Evolutionary conservation across 2,329 filamentous ascomycete species (phyloP).

Genomic region (Beauveria sp.): DNA sequence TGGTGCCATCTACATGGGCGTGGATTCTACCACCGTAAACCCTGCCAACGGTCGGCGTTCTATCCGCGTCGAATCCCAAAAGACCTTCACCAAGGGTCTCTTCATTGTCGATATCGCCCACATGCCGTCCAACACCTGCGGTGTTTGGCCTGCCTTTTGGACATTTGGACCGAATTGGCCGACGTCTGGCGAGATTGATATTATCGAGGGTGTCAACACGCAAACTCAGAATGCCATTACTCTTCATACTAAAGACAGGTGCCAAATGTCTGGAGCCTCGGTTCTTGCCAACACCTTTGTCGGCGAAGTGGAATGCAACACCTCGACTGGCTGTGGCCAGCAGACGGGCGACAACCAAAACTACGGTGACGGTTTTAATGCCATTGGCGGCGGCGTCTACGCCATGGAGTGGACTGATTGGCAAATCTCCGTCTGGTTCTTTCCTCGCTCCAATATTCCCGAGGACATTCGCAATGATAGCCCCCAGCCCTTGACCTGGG

Average conservation of each 20-base stretch:
- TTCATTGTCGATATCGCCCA: conserved; percentile 67
- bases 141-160: conserved; percentile 71
- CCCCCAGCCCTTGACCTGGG: conserved; percentile 64
- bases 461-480: conserved; percentile 49
- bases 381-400: conserved; percentile 60
- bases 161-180: conserved; percentile 65
- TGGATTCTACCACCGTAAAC: conserved; percentile 53
- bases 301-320: conserved; percentile 49
- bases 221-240: conserved; percentile 54
- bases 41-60: conserved; percentile 56
- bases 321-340: conserved; percentile 53
- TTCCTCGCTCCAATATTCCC: conserved; percentile 59
- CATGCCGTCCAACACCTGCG: conserved; percentile 66
- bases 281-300: conserved; percentile 38
- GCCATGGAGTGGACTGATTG: conserved; percentile 68
- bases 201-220: conserved; percentile 69
- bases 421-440: conserved; percentile 75
- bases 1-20: conserved; percentile 58
- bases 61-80: conserved; percentile 60
- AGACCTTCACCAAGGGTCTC: conserved; percentile 59
- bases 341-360: conserved; percentile 41
- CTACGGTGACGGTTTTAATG: conserved; percentile 67
- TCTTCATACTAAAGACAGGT: conserved; percentile 58
- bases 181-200: conserved; percentile 64
- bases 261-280: conserved; percentile 45